Evolutionary conservation across 2,329 filamentous ascomycete genomes (phyloP).

Genomic region (Orbilia oligospora): DNA sequence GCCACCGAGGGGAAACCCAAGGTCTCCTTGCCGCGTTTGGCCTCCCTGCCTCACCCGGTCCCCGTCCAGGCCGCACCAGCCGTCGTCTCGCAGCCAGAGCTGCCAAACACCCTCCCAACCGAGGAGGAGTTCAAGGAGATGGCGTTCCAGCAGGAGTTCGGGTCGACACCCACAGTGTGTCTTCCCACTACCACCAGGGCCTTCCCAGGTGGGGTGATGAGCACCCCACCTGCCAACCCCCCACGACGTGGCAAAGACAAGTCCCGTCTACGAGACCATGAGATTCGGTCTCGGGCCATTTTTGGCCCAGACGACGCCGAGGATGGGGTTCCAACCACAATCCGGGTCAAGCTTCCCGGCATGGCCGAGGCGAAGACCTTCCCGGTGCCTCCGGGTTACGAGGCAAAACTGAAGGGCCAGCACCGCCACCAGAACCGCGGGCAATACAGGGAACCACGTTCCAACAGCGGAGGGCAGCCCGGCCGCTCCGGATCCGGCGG

Average conservation of each 20-base stretch:
- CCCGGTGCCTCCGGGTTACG: slow-evolving; percentile 35
- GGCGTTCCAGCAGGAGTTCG: slow-evolving; percentile 63
- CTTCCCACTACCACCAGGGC: slow-evolving; percentile 52
- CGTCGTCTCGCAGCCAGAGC: slow-evolving; percentile 25
- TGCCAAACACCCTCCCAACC: slow-evolving; percentile 61
- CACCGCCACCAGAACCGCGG: slow-evolving; percentile 25
- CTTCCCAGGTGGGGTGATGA: background rate
- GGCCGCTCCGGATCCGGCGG: slow-evolving; percentile 1
- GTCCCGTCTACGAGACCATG: slow-evolving; percentile 23
- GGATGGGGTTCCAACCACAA: background rate
- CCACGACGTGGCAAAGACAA: slow-evolving; percentile 23
- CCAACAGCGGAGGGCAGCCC: slow-evolving; percentile 21
- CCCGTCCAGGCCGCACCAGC: background rate
- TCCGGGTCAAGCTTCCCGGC: slow-evolving; percentile 45
- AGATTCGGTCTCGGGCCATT: slow-evolving; percentile 24
- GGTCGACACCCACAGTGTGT: slow-evolving; percentile 63
- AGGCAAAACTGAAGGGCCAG: slow-evolving; percentile 32
- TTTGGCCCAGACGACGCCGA: background rate
- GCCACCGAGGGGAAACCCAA: slow-evolving; percentile 56
- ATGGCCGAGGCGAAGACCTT: slow-evolving; percentile 17
- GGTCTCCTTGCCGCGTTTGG: slow-evolving; percentile 47
- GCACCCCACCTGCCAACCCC: background rate
- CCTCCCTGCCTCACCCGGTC: background rate
- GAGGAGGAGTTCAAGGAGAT: slow-evolving; percentile 63
- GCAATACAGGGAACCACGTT: slow-evolving; percentile 26